Conservation (phyloP, 1,139 yeast species). For the Yamadazyma spencermartinsiae region DNA sequence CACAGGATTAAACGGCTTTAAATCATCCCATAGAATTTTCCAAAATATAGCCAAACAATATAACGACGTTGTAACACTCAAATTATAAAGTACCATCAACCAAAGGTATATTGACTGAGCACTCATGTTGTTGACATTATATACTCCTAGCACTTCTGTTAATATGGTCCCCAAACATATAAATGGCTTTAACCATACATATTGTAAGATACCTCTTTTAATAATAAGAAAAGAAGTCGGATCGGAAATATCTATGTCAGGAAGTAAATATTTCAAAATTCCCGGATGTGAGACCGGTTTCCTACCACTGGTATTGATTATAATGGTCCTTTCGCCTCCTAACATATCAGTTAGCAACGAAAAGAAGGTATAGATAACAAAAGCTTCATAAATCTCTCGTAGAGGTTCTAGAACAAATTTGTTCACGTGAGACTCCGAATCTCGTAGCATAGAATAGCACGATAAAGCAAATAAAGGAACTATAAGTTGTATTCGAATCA, state of each 20-base stretch:
- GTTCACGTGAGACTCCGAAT: conserved; percentile 35
- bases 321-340: conserved; percentile 89
- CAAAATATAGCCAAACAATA: conserved; percentile 89
- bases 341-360: conserved; percentile 76
- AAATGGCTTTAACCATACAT: conserved; percentile 91
- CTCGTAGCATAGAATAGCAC: conserved; percentile 53
- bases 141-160: conserved; percentile 51
- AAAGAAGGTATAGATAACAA: conserved; percentile 92
- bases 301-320: conserved; percentile 71
- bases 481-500: conserved; percentile 75
- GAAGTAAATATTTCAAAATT: conserved; percentile 47
- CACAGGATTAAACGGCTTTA: conserved; percentile 81
- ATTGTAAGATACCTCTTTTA: conserved; percentile 86
- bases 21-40: conserved; percentile 79
- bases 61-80: conserved; percentile 77
- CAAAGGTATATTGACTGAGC: conserved; percentile 57
- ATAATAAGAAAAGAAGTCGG: conserved; percentile 75
- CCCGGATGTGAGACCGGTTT: conserved; percentile 76
- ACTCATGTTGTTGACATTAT: conserved; percentile 53
- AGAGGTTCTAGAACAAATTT: conserved; percentile 67
- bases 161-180: conserved; percentile 60
- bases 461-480: conserved; percentile 59
- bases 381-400: conserved; percentile 91
- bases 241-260: conserved; percentile 78
- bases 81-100: conserved; percentile 71